A percentile compares a stretch with the other conserved stretches of the same genome.
Conservation (phyloP, 2,329 filamentous ascomycete genomes). For the Aspergillus brunneoviolaceus region DNA sequence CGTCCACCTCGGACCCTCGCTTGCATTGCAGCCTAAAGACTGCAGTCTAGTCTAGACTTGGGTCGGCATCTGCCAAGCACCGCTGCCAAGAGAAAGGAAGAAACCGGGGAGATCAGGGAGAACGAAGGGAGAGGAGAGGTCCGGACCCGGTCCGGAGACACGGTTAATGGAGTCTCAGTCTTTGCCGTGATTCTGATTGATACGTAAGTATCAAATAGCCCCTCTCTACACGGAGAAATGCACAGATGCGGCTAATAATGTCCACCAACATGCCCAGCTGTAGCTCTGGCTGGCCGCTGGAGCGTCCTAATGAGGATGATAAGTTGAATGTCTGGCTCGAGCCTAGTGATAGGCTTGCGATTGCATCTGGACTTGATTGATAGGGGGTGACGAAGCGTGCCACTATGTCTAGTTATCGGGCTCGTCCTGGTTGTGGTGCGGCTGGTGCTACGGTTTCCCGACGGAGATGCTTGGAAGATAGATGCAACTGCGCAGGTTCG, state of each 20-base stretch:
- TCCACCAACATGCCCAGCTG: not conserved
- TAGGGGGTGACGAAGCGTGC: not conserved
- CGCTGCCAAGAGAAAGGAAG: not conserved
- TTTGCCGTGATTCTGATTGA: not conserved
- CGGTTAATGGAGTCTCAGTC: not conserved
- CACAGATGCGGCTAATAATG: not conserved
- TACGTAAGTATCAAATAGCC: not conserved
- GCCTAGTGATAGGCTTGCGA: not conserved
- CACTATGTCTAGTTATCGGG: not conserved
- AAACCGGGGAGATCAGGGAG: not conserved
- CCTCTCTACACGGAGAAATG: not conserved
- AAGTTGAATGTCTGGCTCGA: not conserved
- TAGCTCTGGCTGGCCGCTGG: not conserved
- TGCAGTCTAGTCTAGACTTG: not conserved
- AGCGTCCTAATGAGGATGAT: not conserved
- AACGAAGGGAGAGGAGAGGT: not conserved
- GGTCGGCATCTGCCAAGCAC: not conserved
- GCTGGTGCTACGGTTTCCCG: not conserved
- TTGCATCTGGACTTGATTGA: not conserved
- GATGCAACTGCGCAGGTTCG: not conserved
- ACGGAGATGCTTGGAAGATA: not conserved
- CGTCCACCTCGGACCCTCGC: not conserved
- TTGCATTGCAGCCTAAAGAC: not conserved
- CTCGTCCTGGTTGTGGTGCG: not conserved
- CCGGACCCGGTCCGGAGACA: not conserved